A percentile compares a stretch with the other conserved stretches of the same genome.
Evolutionary conservation across 192 early-diverging fungal species (phyloP).

Genomic region (Coemansia aciculifera): DNA sequence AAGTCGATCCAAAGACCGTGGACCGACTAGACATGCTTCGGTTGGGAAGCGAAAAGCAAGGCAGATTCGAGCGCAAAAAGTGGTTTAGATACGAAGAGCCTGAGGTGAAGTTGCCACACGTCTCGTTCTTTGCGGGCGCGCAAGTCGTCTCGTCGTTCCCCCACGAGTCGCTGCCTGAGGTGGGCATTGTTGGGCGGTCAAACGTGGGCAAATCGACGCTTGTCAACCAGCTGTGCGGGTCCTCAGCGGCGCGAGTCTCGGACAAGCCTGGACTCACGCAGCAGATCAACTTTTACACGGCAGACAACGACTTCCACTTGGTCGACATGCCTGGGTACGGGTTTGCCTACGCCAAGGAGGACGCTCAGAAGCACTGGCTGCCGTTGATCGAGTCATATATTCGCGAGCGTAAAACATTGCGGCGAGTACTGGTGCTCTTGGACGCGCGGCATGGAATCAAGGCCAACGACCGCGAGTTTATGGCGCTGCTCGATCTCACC

Average conservation of each 20-base stretch:
- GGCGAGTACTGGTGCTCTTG: slow-evolving; percentile 69
- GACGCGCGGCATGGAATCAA: slow-evolving; percentile 74
- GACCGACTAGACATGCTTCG: slow-evolving; percentile 44
- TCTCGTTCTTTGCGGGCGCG: slow-evolving; percentile 54
- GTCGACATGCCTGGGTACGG: slow-evolving; percentile 85
- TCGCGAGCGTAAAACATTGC: slow-evolving; percentile 56
- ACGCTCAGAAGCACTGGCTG: slow-evolving; percentile 56
- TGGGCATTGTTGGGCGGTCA: slow-evolving; percentile 63
- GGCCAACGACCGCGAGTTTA: slow-evolving; percentile 48
- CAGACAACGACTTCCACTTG: slow-evolving; percentile 61
- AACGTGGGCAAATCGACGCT: slow-evolving; percentile 83
- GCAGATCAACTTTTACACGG: slow-evolving; percentile 78
- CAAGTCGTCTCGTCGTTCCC: slow-evolving; percentile 47
- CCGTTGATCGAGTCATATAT: slow-evolving; percentile 72
- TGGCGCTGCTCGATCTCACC: slow-evolving; percentile 43
- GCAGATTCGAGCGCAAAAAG: slow-evolving; percentile 45
- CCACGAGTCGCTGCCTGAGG: slow-evolving; percentile 36
- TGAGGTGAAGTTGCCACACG: slow-evolving; percentile 41
- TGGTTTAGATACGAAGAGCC: slow-evolving; percentile 53
- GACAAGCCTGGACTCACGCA: slow-evolving; percentile 77
- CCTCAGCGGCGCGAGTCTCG: slow-evolving; percentile 63
- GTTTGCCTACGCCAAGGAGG: slow-evolving; percentile 76
- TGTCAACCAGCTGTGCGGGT: slow-evolving; percentile 66
- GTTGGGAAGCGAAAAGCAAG: slow-evolving; percentile 45
- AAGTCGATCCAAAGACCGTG: slow-evolving; percentile 31